Conservation (phyloP, 1,284 basidiomycete genomes). For the Austroboletus olivaceoglutinosus region DNA sequence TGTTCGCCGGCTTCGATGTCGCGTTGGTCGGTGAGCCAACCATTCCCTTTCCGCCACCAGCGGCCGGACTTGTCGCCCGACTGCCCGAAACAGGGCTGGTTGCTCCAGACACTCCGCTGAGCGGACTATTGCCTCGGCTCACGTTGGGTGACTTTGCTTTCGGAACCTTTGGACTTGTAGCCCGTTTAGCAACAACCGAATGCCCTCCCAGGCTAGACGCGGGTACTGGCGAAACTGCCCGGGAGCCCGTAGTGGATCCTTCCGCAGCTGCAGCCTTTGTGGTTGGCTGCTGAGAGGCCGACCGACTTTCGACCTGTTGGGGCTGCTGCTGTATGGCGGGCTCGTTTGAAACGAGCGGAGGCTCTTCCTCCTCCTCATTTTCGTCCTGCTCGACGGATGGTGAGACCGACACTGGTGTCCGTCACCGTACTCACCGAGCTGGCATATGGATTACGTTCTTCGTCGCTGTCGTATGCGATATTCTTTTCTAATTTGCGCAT, state of each 20-base stretch:
- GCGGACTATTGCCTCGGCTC: slow-evolving; percentile 58
- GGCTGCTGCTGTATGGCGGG: slow-evolving; percentile 59
- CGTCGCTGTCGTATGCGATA: slow-evolving; percentile 75
- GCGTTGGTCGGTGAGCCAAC: slow-evolving; percentile 33
- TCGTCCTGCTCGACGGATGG: slow-evolving; percentile 47
- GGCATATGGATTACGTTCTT: slow-evolving; percentile 78
- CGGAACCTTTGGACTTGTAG: slow-evolving; percentile 70
- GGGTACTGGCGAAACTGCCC: slow-evolving; percentile 55
- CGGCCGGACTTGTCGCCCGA: slow-evolving; percentile 45
- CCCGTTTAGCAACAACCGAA: slow-evolving; percentile 76
- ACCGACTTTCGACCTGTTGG: slow-evolving; percentile 35
- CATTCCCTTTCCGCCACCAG: slow-evolving; percentile 28
- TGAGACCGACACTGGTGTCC: slow-evolving; percentile 4
- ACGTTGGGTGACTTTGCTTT: slow-evolving; percentile 48
- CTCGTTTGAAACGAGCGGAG: slow-evolving; percentile 45
- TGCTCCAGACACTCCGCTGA: slow-evolving; percentile 39
- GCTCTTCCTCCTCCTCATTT: slow-evolving; percentile 66
- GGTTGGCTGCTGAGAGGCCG: slow-evolving; percentile 34
- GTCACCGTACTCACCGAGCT: slow-evolving; percentile 55
- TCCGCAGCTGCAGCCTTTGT: slow-evolving; percentile 33
- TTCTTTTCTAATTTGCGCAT: slow-evolving; percentile 73
- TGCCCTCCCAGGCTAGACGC: slow-evolving; percentile 60
- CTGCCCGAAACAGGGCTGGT: no score
- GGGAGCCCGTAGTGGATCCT: slow-evolving; percentile 40
- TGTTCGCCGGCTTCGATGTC: slow-evolving; percentile 39